Evolutionary conservation across 208 protist genomes (phyloP).

Genomic region (Wallacemonas sp.): DNA sequence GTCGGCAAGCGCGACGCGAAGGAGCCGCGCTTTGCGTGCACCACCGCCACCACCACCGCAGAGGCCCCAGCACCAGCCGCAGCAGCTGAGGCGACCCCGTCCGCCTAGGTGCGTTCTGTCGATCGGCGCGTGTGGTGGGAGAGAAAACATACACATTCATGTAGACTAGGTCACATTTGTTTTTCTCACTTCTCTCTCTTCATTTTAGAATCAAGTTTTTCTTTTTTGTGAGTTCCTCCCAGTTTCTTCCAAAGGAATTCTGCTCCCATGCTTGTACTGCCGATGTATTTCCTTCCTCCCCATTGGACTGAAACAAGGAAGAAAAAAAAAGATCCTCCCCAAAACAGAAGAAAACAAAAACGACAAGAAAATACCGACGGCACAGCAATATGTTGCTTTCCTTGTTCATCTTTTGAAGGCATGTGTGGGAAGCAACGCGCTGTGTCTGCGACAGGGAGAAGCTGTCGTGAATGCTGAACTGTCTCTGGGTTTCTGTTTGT

Average conservation of each 20-base stretch:
- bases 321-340: background rate
- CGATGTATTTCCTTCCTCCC: background rate
- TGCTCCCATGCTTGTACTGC: too few relatives aligned
- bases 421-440: too few relatives aligned
- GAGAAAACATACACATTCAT: background rate
- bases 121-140: background rate
- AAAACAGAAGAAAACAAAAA: background rate
- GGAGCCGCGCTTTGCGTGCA: conserved; percentile 56
- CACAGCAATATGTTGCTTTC: background rate
- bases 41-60: background rate
- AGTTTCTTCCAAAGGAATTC: too few relatives aligned
- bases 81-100: background rate
- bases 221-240: too few relatives aligned
- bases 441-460: too few relatives aligned
- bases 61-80: background rate
- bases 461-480: too few relatives aligned
- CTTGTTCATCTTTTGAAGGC: background rate
- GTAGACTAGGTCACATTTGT: too few relatives aligned
- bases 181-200: too few relatives aligned
- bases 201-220: too few relatives aligned
- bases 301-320: background rate
- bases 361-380: background rate
- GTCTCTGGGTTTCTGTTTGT: too few relatives aligned
- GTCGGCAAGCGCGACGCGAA: conserved; percentile 67
- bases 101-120: conserved; percentile 6